Conservation (phyloP, 2,329 filamentous ascomycete genomes). For the Lasiodiplodia gonubiensis region DNA sequence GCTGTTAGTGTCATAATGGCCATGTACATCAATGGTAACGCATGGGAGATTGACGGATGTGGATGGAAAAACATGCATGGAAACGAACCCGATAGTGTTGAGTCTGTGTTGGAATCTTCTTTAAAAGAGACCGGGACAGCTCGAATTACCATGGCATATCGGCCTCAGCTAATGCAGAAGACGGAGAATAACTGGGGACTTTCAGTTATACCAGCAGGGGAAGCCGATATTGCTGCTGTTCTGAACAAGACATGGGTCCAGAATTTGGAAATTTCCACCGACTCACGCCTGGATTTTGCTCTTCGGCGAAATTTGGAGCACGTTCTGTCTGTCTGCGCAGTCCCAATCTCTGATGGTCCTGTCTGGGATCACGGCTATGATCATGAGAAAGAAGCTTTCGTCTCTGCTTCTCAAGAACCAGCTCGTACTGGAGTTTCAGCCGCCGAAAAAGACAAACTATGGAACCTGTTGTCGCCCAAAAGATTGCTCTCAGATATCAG, state of each 20-base stretch:
- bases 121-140: not conserved
- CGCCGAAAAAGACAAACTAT: too few species aligned
- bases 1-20: constrained; percentile 1
- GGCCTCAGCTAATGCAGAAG: constrained; percentile 1
- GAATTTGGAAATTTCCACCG: not conserved
- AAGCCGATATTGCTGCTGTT: not conserved
- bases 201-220: not conserved
- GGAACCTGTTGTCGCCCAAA: too few species aligned
- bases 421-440: too few species aligned
- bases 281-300: constrained; percentile 22
- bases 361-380: not conserved
- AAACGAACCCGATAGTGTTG: too few species aligned
- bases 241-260: not conserved
- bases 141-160: not conserved
- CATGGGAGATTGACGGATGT: not conserved
- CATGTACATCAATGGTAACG: not conserved
- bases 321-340: constrained; percentile 31
- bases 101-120: not conserved
- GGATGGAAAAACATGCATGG: not conserved
- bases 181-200: not conserved
- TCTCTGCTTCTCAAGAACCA: too few species aligned
- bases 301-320: constrained; percentile 30
- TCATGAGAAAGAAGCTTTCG: not conserved
- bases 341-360: constrained; percentile 1
- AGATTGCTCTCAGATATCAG: too few species aligned